These are phyloP conservation scores for Penicillium canariense DNA, from an alignment of 495 filamentous ascomycete genomes.

Conservation along the genomic window DNA sequence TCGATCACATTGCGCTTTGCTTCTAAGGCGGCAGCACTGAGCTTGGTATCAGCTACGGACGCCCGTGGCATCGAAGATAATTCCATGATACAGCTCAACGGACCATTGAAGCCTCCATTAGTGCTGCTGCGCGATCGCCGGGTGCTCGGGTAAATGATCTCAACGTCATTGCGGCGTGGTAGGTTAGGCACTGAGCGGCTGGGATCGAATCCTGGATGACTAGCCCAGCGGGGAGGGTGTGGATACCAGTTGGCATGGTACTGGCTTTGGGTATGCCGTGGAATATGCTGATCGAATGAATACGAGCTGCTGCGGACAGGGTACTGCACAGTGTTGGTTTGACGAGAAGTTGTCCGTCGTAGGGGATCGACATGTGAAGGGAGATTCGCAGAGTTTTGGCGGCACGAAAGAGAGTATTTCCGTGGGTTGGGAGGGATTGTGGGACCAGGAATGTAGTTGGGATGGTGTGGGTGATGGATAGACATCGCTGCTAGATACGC, in stretches of 20 bases:
- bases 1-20: conserved; percentile 23
- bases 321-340: conserved; percentile 4
- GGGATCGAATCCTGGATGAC: conserved; percentile 23
- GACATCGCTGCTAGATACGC: conserved; percentile 15
- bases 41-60: conserved; percentile 25
- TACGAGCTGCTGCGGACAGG: conserved; percentile 22
- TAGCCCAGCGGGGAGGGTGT: conserved; percentile 17
- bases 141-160: conserved; percentile 37
- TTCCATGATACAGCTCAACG: conserved; percentile 39
- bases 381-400: conserved; percentile 6
- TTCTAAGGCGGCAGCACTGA: conserved; percentile 1
- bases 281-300: conserved; percentile 30
- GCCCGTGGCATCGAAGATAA: conserved; percentile 17
- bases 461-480: conserved; percentile 32
- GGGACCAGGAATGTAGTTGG: conserved; percentile 23
- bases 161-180: conserved; percentile 33
- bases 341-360: conserved; percentile 11
- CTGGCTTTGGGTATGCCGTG: conserved; percentile 34
- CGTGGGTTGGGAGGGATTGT: conserved; percentile 6
- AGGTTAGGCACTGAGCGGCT: conserved; percentile 20
- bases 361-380: conserved; percentile 8
- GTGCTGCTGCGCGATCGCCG: conserved; percentile 40
- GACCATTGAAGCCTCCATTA: conserved; percentile 24
- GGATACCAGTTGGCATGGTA: conserved; percentile 23
- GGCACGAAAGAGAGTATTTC: conserved; percentile 19